Base-by-base conservation (phyloP, 1,284 basidiomycete genomes). In the Sphagnurus paluster region DNA sequence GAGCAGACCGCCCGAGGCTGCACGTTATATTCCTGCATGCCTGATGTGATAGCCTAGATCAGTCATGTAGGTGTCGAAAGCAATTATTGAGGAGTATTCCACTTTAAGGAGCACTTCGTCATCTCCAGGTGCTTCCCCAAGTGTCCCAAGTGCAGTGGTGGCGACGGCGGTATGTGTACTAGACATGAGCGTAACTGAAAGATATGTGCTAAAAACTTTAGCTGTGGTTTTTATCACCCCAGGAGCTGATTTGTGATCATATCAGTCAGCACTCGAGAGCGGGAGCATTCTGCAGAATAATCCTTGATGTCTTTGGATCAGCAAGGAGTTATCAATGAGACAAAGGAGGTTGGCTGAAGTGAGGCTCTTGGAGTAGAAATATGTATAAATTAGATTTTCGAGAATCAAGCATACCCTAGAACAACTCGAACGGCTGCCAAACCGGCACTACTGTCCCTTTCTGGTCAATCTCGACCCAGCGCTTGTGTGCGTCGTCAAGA, bases 401-500 rank as follows among this genome's bases (percentile, higher is more conserved):
- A 4, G 30, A 13, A 5, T 5, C 20, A 30, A 17, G 24, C 13
- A 13, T 13, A n/a, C 19, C 26, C 38, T 60, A 66, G 55, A 71
- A 71, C 39, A 71, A 48, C 36, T 81, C 72, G 53, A 79, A 82
- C 10, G 79, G 68, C 38, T 65, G 58, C 83, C 83, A 86, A 11
- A 70, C 64, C 10, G 83, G 83, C 25, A 71, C 57, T 35, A 83
- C 62, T 17, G 45, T 55, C 1, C 79, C 81, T 46, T 73, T 72
- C 52, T 75, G 64, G 56, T 84, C 82, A 17, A 84, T 68, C 37
- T 85, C 83, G 3, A 82, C 65, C 82, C 82, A 86, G 13, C 72
- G 69, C 56, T 73, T 75, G 16, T 57, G 56, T 24, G 64, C 61
- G 21, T 73, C 58, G 50, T 81, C 76, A 19, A 78, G 65, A 16